A percentile compares a stretch with the other conserved stretches of the same genome.
Evolutionary conservation across 202 grass and related monocot species (phyloP).

Genomic region (Brachypodium distachyon): DNA sequence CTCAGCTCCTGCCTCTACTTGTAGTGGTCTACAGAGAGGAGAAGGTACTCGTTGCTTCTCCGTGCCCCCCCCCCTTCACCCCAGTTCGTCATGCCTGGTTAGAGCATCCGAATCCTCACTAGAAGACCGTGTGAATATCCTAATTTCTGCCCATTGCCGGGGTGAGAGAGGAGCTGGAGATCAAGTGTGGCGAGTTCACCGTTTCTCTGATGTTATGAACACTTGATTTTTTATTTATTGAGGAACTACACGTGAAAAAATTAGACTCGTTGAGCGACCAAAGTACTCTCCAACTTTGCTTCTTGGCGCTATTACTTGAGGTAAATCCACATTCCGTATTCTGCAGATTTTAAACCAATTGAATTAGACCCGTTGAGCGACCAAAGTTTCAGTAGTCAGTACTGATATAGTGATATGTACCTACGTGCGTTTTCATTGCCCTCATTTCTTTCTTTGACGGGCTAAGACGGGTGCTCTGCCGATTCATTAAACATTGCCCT

Average conservation of each 20-base stretch:
- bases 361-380: too few relatives aligned
- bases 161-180: not conserved
- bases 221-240: too few relatives aligned
- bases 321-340: not conserved
- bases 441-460: too few relatives aligned
- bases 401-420: too few relatives aligned
- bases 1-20: not conserved
- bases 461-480: too few relatives aligned
- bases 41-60: not conserved
- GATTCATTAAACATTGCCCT: too few relatives aligned
- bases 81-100: too few relatives aligned
- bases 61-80: not conserved
- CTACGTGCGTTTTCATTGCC: too few relatives aligned
- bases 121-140: not conserved
- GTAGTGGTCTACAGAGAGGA: too few relatives aligned
- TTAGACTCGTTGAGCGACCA: not conserved
- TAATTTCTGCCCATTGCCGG: not conserved
- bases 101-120: not conserved
- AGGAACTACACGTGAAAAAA: too few relatives aligned
- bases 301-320: not conserved
- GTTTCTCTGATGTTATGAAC: not conserved
- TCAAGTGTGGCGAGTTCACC: not conserved
- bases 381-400: too few relatives aligned
- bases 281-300: not conserved
- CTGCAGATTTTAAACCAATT: not conserved